Conservation (phyloP, 2,329 filamentous ascomycete genomes). For the Penicillium sp. region DNA sequence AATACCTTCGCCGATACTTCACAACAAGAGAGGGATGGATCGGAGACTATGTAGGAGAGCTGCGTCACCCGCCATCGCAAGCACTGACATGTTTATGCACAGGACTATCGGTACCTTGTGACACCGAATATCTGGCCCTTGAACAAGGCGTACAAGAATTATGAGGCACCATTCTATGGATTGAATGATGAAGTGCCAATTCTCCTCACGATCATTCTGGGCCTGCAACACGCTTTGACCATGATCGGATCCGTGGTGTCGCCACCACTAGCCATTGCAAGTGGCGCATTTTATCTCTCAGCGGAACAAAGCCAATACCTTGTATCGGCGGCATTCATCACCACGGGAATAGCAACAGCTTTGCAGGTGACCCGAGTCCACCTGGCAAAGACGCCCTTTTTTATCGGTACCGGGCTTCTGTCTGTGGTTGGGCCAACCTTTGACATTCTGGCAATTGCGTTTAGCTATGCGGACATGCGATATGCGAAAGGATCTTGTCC, state of each 20-base stretch:
- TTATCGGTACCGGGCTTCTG: conserved; percentile 74
- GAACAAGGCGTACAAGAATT: conserved; percentile 44
- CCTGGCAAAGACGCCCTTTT: conserved; percentile 71
- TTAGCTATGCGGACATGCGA: conserved; percentile 69
- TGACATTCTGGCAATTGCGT: conserved; percentile 70
- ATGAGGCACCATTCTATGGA: conserved; percentile 77
- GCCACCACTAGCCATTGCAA: conserved; percentile 70
- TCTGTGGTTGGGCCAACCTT: conserved; percentile 79
- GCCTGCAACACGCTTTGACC: conserved; percentile 74
- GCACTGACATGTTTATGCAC: conserved; percentile 1
- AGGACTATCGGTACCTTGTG: conserved; percentile 55
- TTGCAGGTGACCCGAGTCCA: conserved; percentile 77
- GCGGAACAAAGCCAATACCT: conserved; percentile 68
- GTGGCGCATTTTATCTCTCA: conserved; percentile 61
- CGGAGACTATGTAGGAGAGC: conserved; percentile 43
- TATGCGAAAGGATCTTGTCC: conserved; percentile 70
- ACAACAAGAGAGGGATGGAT: conserved; percentile 46
- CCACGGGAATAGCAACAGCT: conserved; percentile 70
- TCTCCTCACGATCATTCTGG: conserved; percentile 68
- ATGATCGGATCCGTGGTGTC: conserved; percentile 77
- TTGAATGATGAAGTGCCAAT: conserved; percentile 76
- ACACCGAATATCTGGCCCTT: conserved; percentile 55
- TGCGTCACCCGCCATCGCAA: not conserved
- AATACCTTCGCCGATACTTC: conserved; percentile 25
- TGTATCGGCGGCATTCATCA: conserved; percentile 74